A percentile compares a stretch with the other conserved stretches of the same genome.
phyloP scores from a whole-genome alignment of 176 grass and related monocot species.

The Rhynchospora breviuscula region DNA sequence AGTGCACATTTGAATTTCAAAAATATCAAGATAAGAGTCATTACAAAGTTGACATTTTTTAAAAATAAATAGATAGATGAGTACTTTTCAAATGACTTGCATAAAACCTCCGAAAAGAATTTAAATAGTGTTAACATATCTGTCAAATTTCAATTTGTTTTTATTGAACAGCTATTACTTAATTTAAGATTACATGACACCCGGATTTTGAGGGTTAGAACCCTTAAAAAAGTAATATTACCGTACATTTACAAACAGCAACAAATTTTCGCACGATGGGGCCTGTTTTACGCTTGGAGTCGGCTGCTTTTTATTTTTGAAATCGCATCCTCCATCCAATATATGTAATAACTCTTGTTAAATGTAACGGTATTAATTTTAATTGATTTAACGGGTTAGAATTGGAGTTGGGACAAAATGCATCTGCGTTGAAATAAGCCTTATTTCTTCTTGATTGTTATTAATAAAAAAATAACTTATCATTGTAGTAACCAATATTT shows the following conservation, averaged over 20 bases:
- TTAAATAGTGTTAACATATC: neutral
- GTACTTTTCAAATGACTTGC: neutral
- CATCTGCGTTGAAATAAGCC: no score
- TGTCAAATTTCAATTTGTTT: neutral
- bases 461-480: neutral
- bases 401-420: no score
- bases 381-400: neutral
- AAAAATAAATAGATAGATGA: neutral
- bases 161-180: neutral
- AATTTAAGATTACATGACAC: neutral
- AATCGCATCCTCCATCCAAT: neutral
- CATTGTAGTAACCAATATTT: neutral
- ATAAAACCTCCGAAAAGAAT: neutral
- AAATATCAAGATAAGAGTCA: neutral
- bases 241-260: neutral
- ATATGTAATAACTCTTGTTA: neutral
- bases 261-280: neutral
- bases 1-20: constrained; percentile 3
- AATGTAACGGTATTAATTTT: neutral
- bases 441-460: neutral
- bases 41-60: neutral
- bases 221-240: neutral
- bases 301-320: neutral
- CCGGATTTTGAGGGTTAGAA: neutral
- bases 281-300: neutral